Evolutionary conservation across 306 rosid species (phyloP).

Genomic region (Ormosia emarginata): DNA sequence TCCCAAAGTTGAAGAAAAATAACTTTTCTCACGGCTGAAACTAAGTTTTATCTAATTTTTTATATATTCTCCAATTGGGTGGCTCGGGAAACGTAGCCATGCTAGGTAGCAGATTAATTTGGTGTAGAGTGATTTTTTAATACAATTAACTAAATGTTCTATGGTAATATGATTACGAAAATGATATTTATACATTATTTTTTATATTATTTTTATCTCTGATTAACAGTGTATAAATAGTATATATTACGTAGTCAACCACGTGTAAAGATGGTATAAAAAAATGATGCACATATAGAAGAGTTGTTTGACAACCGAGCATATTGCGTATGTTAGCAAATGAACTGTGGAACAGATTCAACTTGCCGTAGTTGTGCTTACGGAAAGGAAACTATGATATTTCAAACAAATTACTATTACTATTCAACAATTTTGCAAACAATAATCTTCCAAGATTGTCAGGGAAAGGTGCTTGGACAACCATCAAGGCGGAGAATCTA

Average conservation of each 20-base stretch:
- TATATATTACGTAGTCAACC: too few species aligned
- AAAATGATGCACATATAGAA: too few species aligned
- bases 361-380: not conserved
- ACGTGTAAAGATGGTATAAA: too few species aligned
- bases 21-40: too few species aligned
- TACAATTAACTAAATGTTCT: not conserved
- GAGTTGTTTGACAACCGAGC: not conserved
- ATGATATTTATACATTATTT: too few species aligned
- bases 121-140: not conserved
- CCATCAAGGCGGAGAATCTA: not conserved
- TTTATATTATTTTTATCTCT: too few species aligned
- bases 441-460: not conserved
- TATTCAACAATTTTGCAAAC: not conserved
- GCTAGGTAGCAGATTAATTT: not conserved
- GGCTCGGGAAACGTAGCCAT: not conserved
- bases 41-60: too few species aligned
- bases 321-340: not conserved
- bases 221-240: too few species aligned
- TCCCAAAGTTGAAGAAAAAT: too few species aligned
- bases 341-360: not conserved
- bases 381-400: not conserved
- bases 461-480: not conserved
- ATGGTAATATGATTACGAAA: not conserved
- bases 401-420: not conserved
- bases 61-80: not conserved